A percentile compares a stretch with the other conserved stretches of the same genome.
Evolutionary conservation across 768 basidiomycete species (phyloP).

Genomic region (Fomitopsis pulvina): DNA sequence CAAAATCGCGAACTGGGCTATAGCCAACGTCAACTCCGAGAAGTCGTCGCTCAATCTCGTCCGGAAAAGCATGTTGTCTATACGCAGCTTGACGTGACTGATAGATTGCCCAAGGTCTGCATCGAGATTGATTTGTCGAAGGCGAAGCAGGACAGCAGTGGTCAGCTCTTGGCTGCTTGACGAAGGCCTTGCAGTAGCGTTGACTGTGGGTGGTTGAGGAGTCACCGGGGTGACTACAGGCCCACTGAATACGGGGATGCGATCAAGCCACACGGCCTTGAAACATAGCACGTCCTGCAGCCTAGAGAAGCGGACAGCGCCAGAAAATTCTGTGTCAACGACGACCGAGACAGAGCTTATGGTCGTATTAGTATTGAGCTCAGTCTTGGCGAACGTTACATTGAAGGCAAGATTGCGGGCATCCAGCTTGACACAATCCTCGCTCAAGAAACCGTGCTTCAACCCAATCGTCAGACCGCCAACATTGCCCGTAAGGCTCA

Average conservation of each 20-base stretch:
- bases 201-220: conserved; percentile 13
- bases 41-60: conserved; percentile 56
- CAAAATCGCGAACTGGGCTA: conserved; percentile 44
- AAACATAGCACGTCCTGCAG: conserved; percentile 91
- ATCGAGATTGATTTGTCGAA: conserved; percentile 66
- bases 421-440: conserved; percentile 74
- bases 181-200: conserved; percentile 10
- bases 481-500: conserved; percentile 72
- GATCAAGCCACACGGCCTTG: conserved; percentile 92
- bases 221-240: conserved; percentile 21
- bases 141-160: conserved; percentile 59
- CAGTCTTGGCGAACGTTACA: conserved; percentile 54
- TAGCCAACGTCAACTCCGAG: conserved; percentile 60
- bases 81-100: conserved; percentile 56
- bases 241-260: conserved; percentile 67
- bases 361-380: conserved; percentile 26
- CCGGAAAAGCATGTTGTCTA: conserved; percentile 57
- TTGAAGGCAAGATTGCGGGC: conserved; percentile 81
- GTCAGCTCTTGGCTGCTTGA: conserved; percentile 39
- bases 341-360: conserved; percentile 63
- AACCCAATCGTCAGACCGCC: conserved; percentile 77
- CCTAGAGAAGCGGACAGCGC: conserved; percentile 74
- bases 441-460: conserved; percentile 80
- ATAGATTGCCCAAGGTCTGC: conserved; percentile 87
- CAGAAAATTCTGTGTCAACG: conserved; percentile 81